Base-by-base conservation (phyloP, 2,329 filamentous ascomycete species). In the Sclerotinia borealis region DNA sequence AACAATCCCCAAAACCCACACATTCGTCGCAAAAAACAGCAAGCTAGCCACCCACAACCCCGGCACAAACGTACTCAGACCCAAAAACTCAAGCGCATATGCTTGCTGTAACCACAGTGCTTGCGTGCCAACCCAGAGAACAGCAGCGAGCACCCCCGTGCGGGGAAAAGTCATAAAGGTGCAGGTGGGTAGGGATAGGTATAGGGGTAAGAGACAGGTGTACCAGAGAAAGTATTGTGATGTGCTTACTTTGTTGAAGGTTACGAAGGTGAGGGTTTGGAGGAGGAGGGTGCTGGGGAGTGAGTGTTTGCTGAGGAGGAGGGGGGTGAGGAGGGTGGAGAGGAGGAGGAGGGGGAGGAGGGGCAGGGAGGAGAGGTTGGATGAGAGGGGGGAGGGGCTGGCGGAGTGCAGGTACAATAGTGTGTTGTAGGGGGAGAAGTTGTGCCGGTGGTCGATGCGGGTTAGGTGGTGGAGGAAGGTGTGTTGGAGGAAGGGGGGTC, bases 191-290 rank as follows among this genome's bases (percentile, higher is more conserved):
- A 78, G 78, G 0, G 93, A 92, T 0, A 99, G 86, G 74, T 97
- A 96, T 56, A 97, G 87, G 0, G 95, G 95, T 3, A 98, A 80
- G 70, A 99, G 91, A 68, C 97, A 85, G 77, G 97, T 87, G 77
- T 99, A 98, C 95, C 95, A 99, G 56, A 99, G 84, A 76, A 99
- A 99, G 76, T 99, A 99, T 92, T 96, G 48, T 15, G 48, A 56
- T 19, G 54, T 56, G 39, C 45, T 29, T 56, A 99, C 95, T 79
- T 99, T 99, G 79, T 99, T 99, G 71, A 98, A 98, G 0, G 92
- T 88, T 4, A 98, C 95, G 76, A 99, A 99, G 0, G 93, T 91
- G 77, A 97, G 96, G 0, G 95, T 98, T 77, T 99, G 95, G 4
- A 91, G 92, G 66, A 98, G 84, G 90, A 98, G 93, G 6, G 91